Base-by-base conservation (phyloP, 2,329 filamentous ascomycete species). In the Didymellaceae sp. region DNA sequence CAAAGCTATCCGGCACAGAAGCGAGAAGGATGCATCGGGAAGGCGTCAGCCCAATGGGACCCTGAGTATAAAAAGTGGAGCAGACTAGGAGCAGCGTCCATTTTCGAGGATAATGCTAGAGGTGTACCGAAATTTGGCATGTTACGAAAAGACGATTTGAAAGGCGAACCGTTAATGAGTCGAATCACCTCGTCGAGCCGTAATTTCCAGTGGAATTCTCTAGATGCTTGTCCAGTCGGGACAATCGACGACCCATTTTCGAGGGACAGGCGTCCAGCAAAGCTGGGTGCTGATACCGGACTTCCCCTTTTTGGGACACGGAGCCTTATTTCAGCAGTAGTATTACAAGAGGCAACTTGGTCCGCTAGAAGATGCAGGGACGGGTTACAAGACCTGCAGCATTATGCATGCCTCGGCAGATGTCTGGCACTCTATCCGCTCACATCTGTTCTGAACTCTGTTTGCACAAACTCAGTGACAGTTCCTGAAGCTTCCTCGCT, bases 281-380 rank as follows among this genome's bases (percentile, higher is more conserved):
- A 38, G 42, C 25, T 45, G 42, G 13, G 38, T 42, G 32, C 42
- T 41, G 46, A 43, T 33, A 26, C 45, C 38, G 41, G 48, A 37
- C 41, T 31, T 31, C 30, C 30, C 35, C 16, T 35, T 35, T 18
- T 38, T 37, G 35, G 41, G 32, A 32, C 22, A 14, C 31, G 25
- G 42, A 18, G 24, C 17, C 14, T 10, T 42, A 20, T 13, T 30
- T 38, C 39, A 10, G 26, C 24, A 30, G 24, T 41, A 22, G 32
- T 21, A 13, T 13, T 13, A 13, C n/a, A 33, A 40, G 11, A 20
- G 40, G 24, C 30, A 43, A 35, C 16, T 6, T 42, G 32, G 37
- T 28, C 42, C 31, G 26, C 26, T 28, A 41, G 30, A 33, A 35
- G 14, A 42, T 42, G 42, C 48, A 45, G 48, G 42, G 32, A 42